A percentile compares a stretch with the other conserved stretches of the same genome.
Conservation (phyloP, 2,329 filamentous ascomycete species). For the Annulohypoxylon truncatum region DNA sequence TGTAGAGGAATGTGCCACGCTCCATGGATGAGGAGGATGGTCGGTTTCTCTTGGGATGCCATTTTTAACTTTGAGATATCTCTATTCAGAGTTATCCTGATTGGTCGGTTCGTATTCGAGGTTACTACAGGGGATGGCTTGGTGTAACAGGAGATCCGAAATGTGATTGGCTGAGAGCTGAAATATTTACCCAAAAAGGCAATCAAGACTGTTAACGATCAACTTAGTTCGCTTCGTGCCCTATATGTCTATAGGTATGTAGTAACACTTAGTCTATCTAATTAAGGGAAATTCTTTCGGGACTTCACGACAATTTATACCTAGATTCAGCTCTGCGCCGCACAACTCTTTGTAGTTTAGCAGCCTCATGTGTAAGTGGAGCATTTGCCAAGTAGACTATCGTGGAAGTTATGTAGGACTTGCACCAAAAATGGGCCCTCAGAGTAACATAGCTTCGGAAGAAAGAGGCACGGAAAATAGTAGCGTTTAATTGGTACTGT, state of each 20-base stretch:
- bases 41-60: conserved; percentile 10
- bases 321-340: background rate
- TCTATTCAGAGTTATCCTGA: background rate
- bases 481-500: background rate
- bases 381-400: background rate
- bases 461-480: background rate
- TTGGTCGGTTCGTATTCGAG: background rate
- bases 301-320: background rate
- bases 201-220: background rate
- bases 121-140: background rate
- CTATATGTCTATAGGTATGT: background rate
- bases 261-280: background rate
- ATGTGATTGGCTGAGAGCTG: background rate
- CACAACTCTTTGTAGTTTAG: background rate
- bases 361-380: background rate
- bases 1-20: conserved; percentile 21
- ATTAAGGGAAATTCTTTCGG: background rate
- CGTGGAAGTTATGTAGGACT: background rate
- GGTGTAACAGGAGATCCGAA: background rate
- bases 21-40: conserved; percentile 19
- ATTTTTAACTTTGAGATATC: no score
- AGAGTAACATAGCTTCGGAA: background rate
- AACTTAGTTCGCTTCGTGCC: background rate
- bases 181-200: background rate
- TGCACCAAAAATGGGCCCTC: background rate